A percentile compares a stretch with the other conserved stretches of the same genome.
Evolutionary conservation across 768 basidiomycete genomes (phyloP).

Genomic region (Piloderma croceum): DNA sequence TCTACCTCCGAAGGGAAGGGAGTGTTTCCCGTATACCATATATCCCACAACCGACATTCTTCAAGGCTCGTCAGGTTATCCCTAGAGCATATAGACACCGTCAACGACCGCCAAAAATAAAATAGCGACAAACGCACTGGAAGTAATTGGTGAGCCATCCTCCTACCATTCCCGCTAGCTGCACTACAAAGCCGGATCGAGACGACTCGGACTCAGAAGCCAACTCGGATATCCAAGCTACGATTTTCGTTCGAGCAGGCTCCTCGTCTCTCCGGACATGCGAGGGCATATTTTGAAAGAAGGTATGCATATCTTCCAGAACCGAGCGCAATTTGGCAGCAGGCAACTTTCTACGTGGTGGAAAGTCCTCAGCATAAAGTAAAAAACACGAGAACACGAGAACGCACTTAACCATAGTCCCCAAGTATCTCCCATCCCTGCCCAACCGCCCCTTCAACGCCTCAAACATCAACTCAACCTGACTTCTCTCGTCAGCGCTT

Average conservation of each 20-base stretch:
- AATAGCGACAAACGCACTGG: constrained; percentile 31
- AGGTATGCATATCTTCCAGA: constrained; percentile 35
- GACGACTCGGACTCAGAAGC: too few species aligned
- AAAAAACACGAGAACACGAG: not conserved
- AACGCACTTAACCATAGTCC: constrained; percentile 44
- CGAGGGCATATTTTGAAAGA: constrained; percentile 31
- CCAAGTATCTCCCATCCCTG: constrained; percentile 41
- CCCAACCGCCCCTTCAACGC: constrained; percentile 39
- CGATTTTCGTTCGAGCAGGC: constrained; percentile 19
- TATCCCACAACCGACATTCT: constrained; percentile 51
- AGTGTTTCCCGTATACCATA: constrained; percentile 66
- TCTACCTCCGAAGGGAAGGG: constrained; percentile 66
- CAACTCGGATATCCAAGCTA: too few species aligned
- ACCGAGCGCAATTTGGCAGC: constrained; percentile 29
- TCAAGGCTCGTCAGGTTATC: constrained; percentile 46
- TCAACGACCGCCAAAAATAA: not conserved
- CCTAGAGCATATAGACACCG: constrained; percentile 3
- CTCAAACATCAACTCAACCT: constrained; percentile 39
- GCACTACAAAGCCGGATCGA: constrained; percentile 14
- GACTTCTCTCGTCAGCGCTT: constrained; percentile 21
- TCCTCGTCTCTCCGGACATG: constrained; percentile 30
- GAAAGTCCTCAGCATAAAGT: constrained; percentile 1
- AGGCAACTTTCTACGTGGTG: constrained; percentile 37
- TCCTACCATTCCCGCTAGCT: constrained; percentile 28
- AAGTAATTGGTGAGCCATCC: constrained; percentile 50